phyloP scores from a whole-genome alignment of 1,284 basidiomycete genomes.

The Tranzscheliella williamsii region DNA sequence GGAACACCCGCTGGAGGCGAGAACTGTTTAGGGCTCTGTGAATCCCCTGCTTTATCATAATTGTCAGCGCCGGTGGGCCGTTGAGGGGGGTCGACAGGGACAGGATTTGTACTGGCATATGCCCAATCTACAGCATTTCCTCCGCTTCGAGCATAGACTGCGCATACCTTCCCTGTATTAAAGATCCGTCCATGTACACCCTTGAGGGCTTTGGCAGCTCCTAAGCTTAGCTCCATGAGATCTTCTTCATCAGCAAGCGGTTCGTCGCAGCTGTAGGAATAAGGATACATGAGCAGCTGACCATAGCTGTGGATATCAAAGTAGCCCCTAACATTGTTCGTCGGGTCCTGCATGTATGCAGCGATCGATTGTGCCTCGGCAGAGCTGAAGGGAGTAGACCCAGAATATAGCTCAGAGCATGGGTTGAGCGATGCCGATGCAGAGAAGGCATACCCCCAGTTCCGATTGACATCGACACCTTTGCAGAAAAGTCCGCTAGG shows the following conservation, averaged over 20 bases:
- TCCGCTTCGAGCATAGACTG: constrained; percentile 58
- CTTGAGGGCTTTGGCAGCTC: constrained; percentile 71
- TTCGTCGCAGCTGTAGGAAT: constrained; percentile 72
- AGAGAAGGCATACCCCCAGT: constrained; percentile 68
- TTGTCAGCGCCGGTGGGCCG: constrained; percentile 71
- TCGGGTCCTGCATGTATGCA: constrained; percentile 67
- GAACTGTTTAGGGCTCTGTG: background rate
- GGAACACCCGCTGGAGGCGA: background rate
- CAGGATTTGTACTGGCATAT: constrained; percentile 61
- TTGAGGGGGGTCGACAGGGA: constrained; percentile 60
- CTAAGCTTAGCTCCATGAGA: constrained; percentile 75
- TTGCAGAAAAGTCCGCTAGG: constrained; percentile 63
- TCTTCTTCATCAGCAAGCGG: constrained; percentile 78
- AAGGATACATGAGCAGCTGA: constrained; percentile 72
- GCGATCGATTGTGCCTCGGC: constrained; percentile 76
- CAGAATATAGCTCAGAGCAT: constrained; percentile 38
- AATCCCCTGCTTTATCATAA: background rate
- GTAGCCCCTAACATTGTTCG: constrained; percentile 67
- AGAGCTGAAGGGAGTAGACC: constrained; percentile 66
- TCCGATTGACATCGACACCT: constrained; percentile 74
- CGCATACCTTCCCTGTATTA: constrained; percentile 72
- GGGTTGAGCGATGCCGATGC: constrained; percentile 66
- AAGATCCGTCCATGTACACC: constrained; percentile 67
- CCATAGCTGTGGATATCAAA: constrained; percentile 81
- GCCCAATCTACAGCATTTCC: constrained; percentile 71